Evolutionary conservation across 305 asterid species (phyloP), one percentile per base, ranked within the genome.

Genomic region (Caryopteris hybrid): DNA sequence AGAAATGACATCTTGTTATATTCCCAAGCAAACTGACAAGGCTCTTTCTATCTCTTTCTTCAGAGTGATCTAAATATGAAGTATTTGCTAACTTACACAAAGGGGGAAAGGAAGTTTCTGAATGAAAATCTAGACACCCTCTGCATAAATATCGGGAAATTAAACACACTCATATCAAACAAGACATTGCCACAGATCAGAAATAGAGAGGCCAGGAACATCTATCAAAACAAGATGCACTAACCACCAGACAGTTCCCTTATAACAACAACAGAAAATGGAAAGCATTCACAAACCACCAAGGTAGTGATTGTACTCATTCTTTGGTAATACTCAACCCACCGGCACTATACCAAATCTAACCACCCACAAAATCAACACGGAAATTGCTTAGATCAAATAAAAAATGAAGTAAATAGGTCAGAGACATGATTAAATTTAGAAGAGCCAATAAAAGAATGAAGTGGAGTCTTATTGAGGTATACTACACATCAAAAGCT

Each of bases 31-130:
- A 67, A 29, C 36, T 38, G 22, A 36, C 61, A 31, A 11, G 2
- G 66, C 70, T 50, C 27, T 64, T 43, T 47, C 47, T 47, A 61
- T 68, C 25, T 4, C 50, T 18, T 47, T 51, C 76, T 58, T 18
- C 20, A 70, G 23, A 56, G 45, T 54, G 4, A 51, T 27, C 54
- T 11, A 22, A 64, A 51, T 11, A 39, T 2, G 27, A 27, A 42
- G 61, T 54, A 61, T 61, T 76, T 47, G 31, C 61, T 42, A 42
- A 12, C 41, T 23, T 43, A 48, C 64, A 56, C 14, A 47, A 39
- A 18, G 62, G n/a, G n/a, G 21, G 43, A 36, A 34, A 27, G 20
- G 18, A 55, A 14, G 6, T 18, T 17, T 47, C 66, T 36, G 18
- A 29, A 57, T 31, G 61, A 54, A 48, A 62, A 54, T 61, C 42